phyloP scores from a whole-genome alignment of 208 protist genomes.

The Trypanosomatidae sp. region DNA sequence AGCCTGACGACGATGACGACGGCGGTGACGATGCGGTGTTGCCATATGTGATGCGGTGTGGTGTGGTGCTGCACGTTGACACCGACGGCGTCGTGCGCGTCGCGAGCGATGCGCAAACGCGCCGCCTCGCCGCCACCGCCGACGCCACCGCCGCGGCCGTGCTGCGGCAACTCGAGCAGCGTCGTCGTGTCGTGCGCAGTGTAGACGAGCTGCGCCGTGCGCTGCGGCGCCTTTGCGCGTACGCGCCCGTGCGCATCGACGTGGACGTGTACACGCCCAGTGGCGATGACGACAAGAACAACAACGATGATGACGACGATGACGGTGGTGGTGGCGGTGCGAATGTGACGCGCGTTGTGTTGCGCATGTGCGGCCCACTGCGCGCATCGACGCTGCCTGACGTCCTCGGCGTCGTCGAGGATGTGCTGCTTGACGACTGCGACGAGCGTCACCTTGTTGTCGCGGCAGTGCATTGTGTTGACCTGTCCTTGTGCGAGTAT shows the following conservation, averaged over 20 bases:
- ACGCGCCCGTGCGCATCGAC: neutral
- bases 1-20: too few relatives aligned
- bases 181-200: neutral
- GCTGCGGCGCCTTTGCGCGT: neutral
- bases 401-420: constrained; percentile 33
- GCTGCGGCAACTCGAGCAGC: too few relatives aligned
- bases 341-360: constrained; percentile 5
- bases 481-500: constrained; percentile 10
- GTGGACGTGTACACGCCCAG: neutral
- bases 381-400: constrained; percentile 10
- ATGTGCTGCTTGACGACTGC: constrained; percentile 64
- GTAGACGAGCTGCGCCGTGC: neutral
- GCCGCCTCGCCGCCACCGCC: too few relatives aligned
- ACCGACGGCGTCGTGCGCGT: too few relatives aligned
- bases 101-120: too few relatives aligned
- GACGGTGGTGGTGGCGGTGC: neutral
- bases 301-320: constrained; percentile 1
- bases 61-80: too few relatives aligned
- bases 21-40: too few relatives aligned
- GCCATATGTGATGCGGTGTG: too few relatives aligned
- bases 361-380: constrained; percentile 38
- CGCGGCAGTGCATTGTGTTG: constrained; percentile 24
- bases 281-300: neutral
- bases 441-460: constrained; percentile 10
- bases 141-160: too few relatives aligned